Evolutionary conservation across 352 stramenopile species (phyloP), one percentile per base, ranked within the genome.

Genomic region (Phytophthora agathidicida): DNA sequence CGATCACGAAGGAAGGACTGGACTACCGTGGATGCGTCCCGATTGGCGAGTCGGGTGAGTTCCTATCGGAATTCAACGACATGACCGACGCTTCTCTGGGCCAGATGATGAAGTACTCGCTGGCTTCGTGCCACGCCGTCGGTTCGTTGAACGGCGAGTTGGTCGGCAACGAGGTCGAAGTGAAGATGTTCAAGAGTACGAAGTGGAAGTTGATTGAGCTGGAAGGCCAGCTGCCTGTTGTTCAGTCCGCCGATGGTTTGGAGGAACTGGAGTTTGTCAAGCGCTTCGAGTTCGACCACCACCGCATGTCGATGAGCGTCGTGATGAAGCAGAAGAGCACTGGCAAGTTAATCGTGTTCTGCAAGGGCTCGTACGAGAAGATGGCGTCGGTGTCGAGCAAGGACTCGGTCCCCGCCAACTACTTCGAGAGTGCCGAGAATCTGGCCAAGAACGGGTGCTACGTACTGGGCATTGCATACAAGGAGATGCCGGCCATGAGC

Each of bases 221-320:
- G 6, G 77, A 87, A 33, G 75, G 75, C 17, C 58, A 72, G 13
- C 48, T 75, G 46, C 75, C 77, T 9, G 32, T 73, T 11, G 77
- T 91, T 4, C 51, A 73, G 59, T 83, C 77, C 3, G 46, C 61
- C 0, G 67, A 88, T 28, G 72, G 65, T 17, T 50, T 51, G 3
- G 55, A 85, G 47, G 36, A 65, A 51, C 69, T 96, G 9, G 75
- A 88, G 54, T 80, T 97, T 23, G 54, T 98, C 23, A 97, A 97
- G 65, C 77, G 84, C 8, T 97, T 94, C 61, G 87, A 97, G 50
- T 98, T 98, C 60, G 91, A 97, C 65, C 85, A 96, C 71, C 75
- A 93, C 62, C 78, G 82, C 41, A 95, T 96, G 84, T 96, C 86
- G 10, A 96, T 97, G 75, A 95, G 77, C 36, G 91, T 97, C 5